Base-by-base conservation (phyloP, 1,139 yeast genomes). In the Saccharomycopsis crataegensis region DNA sequence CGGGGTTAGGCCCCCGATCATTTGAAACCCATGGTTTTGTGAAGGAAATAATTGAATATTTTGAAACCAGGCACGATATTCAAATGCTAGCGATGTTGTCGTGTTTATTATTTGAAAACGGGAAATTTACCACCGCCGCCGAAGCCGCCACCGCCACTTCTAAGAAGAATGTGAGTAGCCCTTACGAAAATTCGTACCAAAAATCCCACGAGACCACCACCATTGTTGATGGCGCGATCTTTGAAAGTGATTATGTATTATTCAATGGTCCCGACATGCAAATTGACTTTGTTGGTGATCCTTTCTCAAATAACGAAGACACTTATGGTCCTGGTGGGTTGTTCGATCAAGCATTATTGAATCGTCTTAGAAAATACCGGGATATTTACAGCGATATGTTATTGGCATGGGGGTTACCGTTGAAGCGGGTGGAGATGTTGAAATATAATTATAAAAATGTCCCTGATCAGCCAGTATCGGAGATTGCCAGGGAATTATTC, bases 1-100 rank as follows among this genome's bases (percentile, higher is more conserved):
- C 49, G 55, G 53, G 50, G 8, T 38, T 49, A 8, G 52, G 42
- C 3, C 48, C 45, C 40, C 28, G 28, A 4, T 22, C 28, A 22
- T 16, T 40, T 40, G 43, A 16, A 3, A 12, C 16, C 3, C 50
- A 88, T 65, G 93, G 94, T 0, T 78, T 85, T 65, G 73, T 89
- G 0, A 74, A 75, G 42, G 80, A 82, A 59, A 71, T 90, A 49
- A 74, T 91, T 64, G 65, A 69, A 1, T 83, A 84, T 61, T 90
- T 84, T 63, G 94, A 85, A 62, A 68, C 63, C 44, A 66, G 73
- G 50, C 82, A 83, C 2, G 86, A 91, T 62, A 70, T 88, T 28
- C 98, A 91, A 65, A 89, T 91, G 96, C 72, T 93, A 22, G 96
- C 96, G 0, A 85, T 87, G 87, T 69, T 90, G 64, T 80, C 94